A percentile compares a stretch with the other conserved stretches of the same genome.
These are phyloP conservation scores for Ophiognomonia clavigignenti-juglandacearum DNA, from an alignment of 2,329 filamentous ascomycete genomes.

Conservation along the genomic window DNA sequence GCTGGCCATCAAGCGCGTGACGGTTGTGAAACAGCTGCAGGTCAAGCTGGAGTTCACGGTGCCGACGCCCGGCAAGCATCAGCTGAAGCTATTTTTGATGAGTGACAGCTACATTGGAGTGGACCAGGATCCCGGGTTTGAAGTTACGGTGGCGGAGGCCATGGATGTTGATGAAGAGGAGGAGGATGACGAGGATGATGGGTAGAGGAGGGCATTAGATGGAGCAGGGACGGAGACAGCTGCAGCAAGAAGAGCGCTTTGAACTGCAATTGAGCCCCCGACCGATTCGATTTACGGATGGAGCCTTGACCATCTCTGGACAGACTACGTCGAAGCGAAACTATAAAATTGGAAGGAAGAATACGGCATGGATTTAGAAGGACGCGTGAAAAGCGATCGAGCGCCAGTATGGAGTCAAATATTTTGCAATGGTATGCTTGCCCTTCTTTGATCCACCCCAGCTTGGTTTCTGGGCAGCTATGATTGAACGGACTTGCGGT, in stretches of 20 bases:
- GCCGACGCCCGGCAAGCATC: conserved; percentile 75
- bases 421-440: background rate
- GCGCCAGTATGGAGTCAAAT: conserved; percentile 1
- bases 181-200: conserved; percentile 43
- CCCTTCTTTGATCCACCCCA: background rate
- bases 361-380: background rate
- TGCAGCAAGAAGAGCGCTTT: too few species aligned
- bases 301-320: too few species aligned
- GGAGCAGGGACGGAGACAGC: background rate
- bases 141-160: conserved; percentile 78
- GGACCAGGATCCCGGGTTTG: conserved; percentile 90
- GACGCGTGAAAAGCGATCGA: too few species aligned
- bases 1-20: conserved; percentile 90
- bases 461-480: too few species aligned
- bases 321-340: too few species aligned
- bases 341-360: background rate
- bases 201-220: conserved; percentile 12
- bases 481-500: too few species aligned
- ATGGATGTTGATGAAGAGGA: conserved; percentile 92
- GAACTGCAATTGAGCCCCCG: too few species aligned
- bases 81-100: conserved; percentile 90
- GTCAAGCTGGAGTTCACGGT: conserved; percentile 85
- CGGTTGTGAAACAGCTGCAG: conserved; percentile 72
- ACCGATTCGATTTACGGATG: too few species aligned
- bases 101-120: conserved; percentile 96